Evolutionary conservation across 805 yeast genomes (phyloP), one percentile per base, ranked within the genome.

Genomic region (Zygotorulaspora florentina): DNA sequence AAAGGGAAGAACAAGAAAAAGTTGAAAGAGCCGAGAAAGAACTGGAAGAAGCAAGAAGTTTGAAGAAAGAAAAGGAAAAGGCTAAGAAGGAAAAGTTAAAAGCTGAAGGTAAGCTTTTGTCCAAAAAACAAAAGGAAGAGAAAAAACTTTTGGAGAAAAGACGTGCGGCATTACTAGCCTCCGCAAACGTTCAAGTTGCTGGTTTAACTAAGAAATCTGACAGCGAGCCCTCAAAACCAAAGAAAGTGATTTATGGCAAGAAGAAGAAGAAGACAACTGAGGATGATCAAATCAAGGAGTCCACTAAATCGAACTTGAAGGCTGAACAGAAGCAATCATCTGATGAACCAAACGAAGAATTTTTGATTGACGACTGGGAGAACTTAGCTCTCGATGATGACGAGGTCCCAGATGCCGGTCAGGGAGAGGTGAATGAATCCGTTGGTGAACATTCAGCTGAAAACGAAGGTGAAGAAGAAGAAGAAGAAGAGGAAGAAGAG

Each of bases 71-170:
- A 68, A 86, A 80, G 65, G 97, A 91, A 61, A 85, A 77, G 69
- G 76, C 77, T 48, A 89, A 85, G 74, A 84, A 79, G 55, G 99
- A 93, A 60, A 91, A 87, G 70, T 80, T 93, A 66, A 87, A 87
- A 70, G 93, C 96, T 29, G 97, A 91, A 70, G 99, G 99, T 62
- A 93, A 93, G 65, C 81, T 83, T 45, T 71, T 93, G 63, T 86
- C 96, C 48, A 93, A 87, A 73, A 91, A 90, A 65, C 99, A 93
- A 75, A 88, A 86, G 70, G 96, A 89, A 68, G 96, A 89, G 65
- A 86, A 87, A 71, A 87, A 82, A 43, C 68, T 82, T 34, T 79
- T 83, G 59, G 97, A 91, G 63, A 85, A 86, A 65, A 88, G 98
- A 72, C 85, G 95, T 67, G 86, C 86, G 54, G 89, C 83, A 59